Conservation (phyloP, 805 yeast genomes). For the Lachancea thermotolerans region DNA sequence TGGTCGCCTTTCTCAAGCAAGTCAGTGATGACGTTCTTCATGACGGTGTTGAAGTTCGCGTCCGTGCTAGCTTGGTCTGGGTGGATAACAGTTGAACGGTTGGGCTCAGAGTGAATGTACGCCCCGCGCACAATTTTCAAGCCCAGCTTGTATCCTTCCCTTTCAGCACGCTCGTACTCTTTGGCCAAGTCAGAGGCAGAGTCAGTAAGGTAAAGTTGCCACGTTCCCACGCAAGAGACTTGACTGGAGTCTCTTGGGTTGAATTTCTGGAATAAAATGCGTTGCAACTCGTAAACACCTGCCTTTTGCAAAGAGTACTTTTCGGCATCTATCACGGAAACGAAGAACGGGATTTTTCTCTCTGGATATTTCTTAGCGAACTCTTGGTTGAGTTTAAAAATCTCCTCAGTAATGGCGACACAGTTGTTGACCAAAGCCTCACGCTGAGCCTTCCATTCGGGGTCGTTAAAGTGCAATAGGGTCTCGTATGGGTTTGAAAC, state of each 20-base stretch:
- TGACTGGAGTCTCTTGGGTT: constrained; percentile 51
- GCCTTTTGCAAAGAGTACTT: constrained; percentile 71
- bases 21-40: constrained; percentile 52
- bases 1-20: constrained; percentile 40
- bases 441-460: constrained; percentile 48
- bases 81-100: constrained; percentile 62
- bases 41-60: constrained; percentile 62
- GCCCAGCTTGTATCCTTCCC: constrained; percentile 64
- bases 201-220: constrained; percentile 84
- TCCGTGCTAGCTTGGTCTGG: constrained; percentile 78
- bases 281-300: constrained; percentile 87
- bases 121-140: constrained; percentile 94
- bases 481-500: constrained; percentile 70
- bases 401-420: constrained; percentile 50
- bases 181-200: constrained; percentile 52
- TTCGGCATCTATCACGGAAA: constrained; percentile 86
- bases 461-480: constrained; percentile 51
- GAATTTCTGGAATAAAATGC: constrained; percentile 66
- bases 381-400: constrained; percentile 45
- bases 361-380: constrained; percentile 49
- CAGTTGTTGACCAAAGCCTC: constrained; percentile 60
- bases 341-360: constrained; percentile 65
- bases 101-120: constrained; percentile 81
- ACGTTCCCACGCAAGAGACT: constrained; percentile 76
- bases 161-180: constrained; percentile 60